Conservation (phyloP, 2,329 filamentous ascomycete species). For the Cytospora schulzeri region DNA sequence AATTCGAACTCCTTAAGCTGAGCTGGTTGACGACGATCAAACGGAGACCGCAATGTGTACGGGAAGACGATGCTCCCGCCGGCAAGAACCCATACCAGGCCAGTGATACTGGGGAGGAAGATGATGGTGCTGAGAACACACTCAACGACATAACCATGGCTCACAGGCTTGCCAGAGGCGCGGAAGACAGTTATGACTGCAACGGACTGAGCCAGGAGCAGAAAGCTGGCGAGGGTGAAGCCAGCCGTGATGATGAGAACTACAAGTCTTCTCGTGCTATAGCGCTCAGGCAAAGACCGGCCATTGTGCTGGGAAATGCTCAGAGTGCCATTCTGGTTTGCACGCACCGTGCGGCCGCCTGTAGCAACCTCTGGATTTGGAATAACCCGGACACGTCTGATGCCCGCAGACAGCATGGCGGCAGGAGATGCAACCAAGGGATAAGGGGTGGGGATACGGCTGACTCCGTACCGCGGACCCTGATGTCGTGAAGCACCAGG, state of each 20-base stretch:
- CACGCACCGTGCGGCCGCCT: neutral
- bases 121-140: neutral
- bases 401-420: neutral
- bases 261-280: neutral
- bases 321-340: neutral
- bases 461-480: neutral
- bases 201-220: neutral
- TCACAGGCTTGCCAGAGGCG: neutral
- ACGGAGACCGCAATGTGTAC: neutral
- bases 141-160: neutral
- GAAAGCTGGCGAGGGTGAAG: neutral
- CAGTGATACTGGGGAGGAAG: neutral
- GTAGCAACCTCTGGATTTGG: neutral
- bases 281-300: neutral
- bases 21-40: neutral
- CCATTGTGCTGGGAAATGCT: neutral
- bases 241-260: neutral
- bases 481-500: neutral
- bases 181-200: neutral
- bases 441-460: neutral
- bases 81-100: neutral
- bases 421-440: neutral
- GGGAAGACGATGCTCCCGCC: neutral
- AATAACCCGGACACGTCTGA: neutral
- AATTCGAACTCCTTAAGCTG: conserved; percentile 15